Base-by-base conservation (phyloP, 2,329 filamentous ascomycete genomes). In the Fusarium setosum region DNA sequence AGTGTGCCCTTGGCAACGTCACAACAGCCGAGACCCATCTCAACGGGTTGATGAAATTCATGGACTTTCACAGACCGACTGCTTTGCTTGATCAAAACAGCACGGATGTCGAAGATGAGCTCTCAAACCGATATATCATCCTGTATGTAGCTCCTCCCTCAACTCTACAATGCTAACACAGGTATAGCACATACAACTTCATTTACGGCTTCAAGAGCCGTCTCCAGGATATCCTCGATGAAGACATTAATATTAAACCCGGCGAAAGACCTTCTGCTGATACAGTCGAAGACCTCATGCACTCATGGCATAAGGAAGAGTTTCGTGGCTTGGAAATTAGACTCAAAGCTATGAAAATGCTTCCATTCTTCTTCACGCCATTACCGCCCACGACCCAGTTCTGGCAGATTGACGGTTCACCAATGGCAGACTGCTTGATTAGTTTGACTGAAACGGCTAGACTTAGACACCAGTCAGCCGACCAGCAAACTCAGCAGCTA, bases 181-280 rank as follows among this genome's bases (percentile, higher is more conserved):
- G 26, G 3, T 9, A 4, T 3, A 71, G 68, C 9, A 50, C 63
- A 15, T 70, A 64, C 40, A 70, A 59, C 29, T 70, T 71, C 18
- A 61, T 69, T 4, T 61, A 71, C n/a, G 68, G 65, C 17, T 40
- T 71, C 18, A 71, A 69, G 23, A 67, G 68, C 26, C 57, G 69
- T 7, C 35, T 71, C 1, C 32, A 59, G 13, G 67, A 67, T 5
- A 67, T 60, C n/a, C 20, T 62, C 4, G 40, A 40, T 9, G 37
- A 41, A 21, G 17, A 42, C 13, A n/a, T 45, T 7, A 8, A 29
- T 5, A 12, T 34, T 0, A 29, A 34, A 5, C 26, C 50, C 5
- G 38, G 29, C 3, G 32, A 40, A 2, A 21, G 37, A 6, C 56
- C 56, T 4, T 26, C 38, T 2, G 53, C 58, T 2, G 10, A n/a